phyloP scores from a whole-genome alignment of 148 eudicot genomes.

The Vaccinium vitisidaea region DNA sequence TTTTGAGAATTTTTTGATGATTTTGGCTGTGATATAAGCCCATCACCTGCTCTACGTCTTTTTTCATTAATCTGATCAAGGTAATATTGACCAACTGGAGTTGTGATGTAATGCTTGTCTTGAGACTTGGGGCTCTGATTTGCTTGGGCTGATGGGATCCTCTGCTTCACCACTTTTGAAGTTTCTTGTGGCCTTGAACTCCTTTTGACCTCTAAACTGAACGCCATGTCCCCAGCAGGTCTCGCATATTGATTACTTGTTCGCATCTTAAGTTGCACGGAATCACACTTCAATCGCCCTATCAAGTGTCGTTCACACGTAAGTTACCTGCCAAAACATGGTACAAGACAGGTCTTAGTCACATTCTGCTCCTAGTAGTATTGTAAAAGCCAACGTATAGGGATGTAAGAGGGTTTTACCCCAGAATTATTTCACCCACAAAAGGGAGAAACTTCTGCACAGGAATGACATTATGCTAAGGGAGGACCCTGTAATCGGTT shows the following conservation, averaged over 20 bases:
- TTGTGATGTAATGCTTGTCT: conserved; percentile 39
- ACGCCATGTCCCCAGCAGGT: conserved; percentile 28
- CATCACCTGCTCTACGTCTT: conserved; percentile 23
- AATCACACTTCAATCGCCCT: conserved; percentile 17
- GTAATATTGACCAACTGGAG: conserved; percentile 33
- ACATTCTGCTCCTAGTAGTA: not conserved
- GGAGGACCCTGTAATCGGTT: not conserved
- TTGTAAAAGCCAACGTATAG: not conserved
- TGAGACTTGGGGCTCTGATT: conserved; percentile 32
- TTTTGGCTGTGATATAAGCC: conserved; percentile 24
- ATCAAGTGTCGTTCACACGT: not conserved
- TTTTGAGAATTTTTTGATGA: conserved; percentile 28
- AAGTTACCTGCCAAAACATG: conserved; percentile 8
- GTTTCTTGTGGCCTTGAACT: conserved; percentile 33
- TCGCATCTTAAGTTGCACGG: conserved; percentile 29
- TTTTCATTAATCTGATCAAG: conserved; percentile 33
- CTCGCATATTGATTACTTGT: conserved; percentile 21
- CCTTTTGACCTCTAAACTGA: conserved; percentile 33
- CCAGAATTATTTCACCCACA: not conserved
- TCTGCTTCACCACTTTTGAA: conserved; percentile 43
- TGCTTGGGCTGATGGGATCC: conserved; percentile 29
- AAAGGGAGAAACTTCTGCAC: not conserved
- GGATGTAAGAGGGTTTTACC: not conserved
- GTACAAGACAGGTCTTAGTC: not conserved
- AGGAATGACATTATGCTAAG: not conserved